Evolutionary conservation across 768 basidiomycete genomes (phyloP), one percentile per base, ranked within the genome.

Genomic region (Lactarius psammicola): DNA sequence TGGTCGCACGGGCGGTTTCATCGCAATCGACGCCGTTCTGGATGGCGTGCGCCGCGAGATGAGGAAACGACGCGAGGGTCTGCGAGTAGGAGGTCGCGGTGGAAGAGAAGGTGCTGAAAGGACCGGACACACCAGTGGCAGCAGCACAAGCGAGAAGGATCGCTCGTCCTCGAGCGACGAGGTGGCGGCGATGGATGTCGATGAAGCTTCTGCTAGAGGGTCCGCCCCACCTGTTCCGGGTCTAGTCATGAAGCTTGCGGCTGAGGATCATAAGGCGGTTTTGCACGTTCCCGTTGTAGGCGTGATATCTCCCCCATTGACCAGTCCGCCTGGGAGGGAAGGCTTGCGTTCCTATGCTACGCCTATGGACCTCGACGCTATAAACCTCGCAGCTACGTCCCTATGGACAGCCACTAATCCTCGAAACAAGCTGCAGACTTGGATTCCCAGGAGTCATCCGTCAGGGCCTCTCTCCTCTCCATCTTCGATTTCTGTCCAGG

Each of bases 1-100:
- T 7, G 96, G 96, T 0, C 84, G 96, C 49, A 98, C 96, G 0
- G 96, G 96, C 26, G 92, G 90, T 30, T 98, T 93, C 75, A 94
- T 98, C 72, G 87, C 92, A 9, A 85, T 96, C 1, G 92, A 94
- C 74, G 88, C 92, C 9, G 80, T 93, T n/a, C 78, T 95, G 61
- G 90, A 93, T 72, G 88, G 85, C 5, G 77, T 94, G 4, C 78
- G 84, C 71, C 74, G 81, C 59, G 90, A 94, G 76, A 70, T 88
- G 72, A 74, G 72, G 30, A 79, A 74, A 66, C 72, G 72, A 11
- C 70, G 71, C 56, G 78, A 77, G 51, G 71, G 65, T 15, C 42
- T 31, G 4, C 62, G 62, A 18, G 44, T 55, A 31, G 54, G 59
- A 34, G 56, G 49, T 42, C 66, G 61, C 23, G 59, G 64, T 66